A percentile compares a stretch with the other conserved stretches of the same genome.
phyloP scores from a whole-genome alignment of 305 asterid genomes.

The Ilex paraguariensis region DNA sequence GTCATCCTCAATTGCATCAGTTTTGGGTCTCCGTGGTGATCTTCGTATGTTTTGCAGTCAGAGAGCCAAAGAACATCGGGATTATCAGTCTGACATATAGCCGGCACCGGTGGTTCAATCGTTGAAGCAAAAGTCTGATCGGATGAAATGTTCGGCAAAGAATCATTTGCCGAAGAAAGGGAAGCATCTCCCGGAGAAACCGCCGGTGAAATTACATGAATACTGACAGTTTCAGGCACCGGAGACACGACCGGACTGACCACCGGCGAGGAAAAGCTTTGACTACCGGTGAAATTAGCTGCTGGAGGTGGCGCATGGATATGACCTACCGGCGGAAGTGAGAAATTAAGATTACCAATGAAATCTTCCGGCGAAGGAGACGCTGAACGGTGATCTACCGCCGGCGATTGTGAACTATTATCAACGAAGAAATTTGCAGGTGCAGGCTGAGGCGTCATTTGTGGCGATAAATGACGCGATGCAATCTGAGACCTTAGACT shows the following conservation, averaged over 20 bases:
- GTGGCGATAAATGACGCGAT: background rate
- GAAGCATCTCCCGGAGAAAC: slow-evolving; percentile 2
- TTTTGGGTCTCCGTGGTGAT: background rate
- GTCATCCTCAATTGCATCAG: no score
- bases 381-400: background rate
- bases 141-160: slow-evolving; percentile 5
- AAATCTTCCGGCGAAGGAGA: background rate
- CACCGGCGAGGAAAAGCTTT: no score
- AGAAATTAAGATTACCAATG: background rate
- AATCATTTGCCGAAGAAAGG: slow-evolving; percentile 7
- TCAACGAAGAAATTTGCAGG: background rate
- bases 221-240: no score
- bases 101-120: slow-evolving; percentile 11
- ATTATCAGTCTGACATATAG: slow-evolving; percentile 17
- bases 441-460: background rate
- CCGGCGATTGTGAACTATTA: no score
- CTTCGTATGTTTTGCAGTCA: background rate
- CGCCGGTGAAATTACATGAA: background rate
- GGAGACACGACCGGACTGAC: no score
- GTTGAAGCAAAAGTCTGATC: no score
- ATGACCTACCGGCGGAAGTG: background rate
- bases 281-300: background rate
- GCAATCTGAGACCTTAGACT: slow-evolving; percentile 11
- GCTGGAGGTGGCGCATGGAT: background rate
- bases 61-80: slow-evolving; percentile 10